A percentile compares a stretch with the other conserved stretches of the same genome.
These are phyloP conservation scores for Hordeum marinum DNA, from an alignment of 176 grass and related monocot genomes.

Conservation along the genomic window DNA sequence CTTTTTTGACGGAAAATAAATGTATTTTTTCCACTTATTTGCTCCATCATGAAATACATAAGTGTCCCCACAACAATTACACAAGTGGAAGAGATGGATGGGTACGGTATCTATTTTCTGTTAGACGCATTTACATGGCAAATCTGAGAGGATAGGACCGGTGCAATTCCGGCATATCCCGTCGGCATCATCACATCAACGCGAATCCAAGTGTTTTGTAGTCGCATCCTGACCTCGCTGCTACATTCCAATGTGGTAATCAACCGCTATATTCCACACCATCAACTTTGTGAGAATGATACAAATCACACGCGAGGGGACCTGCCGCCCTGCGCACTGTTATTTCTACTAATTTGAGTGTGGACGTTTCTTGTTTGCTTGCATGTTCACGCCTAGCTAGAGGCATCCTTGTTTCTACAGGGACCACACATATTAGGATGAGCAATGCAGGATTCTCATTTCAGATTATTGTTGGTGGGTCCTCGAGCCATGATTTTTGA, in stretches of 20 bases:
- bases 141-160: conserved; percentile 27
- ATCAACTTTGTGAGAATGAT: conserved; percentile 21
- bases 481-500: background rate
- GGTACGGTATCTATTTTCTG: background rate
- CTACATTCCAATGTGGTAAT: conserved; percentile 29
- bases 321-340: background rate
- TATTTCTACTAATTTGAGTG: background rate
- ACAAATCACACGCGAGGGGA: background rate
- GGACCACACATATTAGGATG: background rate
- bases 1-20: no score
- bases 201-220: conserved; percentile 23
- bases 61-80: no score
- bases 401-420: background rate
- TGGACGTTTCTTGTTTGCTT: background rate
- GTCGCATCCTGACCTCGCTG: conserved; percentile 31
- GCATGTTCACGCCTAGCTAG: background rate
- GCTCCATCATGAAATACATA: no score
- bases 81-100: background rate
- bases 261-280: conserved; percentile 6
- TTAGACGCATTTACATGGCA: background rate
- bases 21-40: no score
- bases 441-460: background rate
- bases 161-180: background rate
- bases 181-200: conserved; percentile 12
- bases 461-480: background rate